Evolutionary conservation across 2,329 filamentous ascomycete species (phyloP), one percentile per base, ranked within the genome.

Genomic region (Ophiocordyceps camponoti-floridani): DNA sequence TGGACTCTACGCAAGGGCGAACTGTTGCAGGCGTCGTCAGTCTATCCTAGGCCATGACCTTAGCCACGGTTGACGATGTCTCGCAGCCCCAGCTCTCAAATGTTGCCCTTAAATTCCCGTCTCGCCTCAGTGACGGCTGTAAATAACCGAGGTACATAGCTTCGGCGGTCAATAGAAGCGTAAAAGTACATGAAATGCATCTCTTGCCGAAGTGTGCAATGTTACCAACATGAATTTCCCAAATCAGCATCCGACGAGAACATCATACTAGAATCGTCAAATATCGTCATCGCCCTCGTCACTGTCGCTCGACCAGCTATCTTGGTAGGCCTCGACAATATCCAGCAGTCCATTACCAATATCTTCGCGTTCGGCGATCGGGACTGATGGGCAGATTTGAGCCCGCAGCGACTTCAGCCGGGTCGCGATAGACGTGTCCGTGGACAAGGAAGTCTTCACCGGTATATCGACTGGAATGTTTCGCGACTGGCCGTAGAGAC

Each of bases 251-350:
- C 12, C 33, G 14, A 35, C 33, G 12, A 35, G 12, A 14, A 35
- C 14, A 2, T n/a, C 4, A 11, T 18, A 18, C 11, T 18, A 35
- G 5, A 16, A 18, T n/a, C 41, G 46, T 57, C 50, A 56, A n/a
- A 58, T 42, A 28, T 73, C 68, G 43, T 85, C 80, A 47, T 85
- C 78, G 18, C 76, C 79, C 9, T 77, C 71, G 52, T 84, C 82
- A 47, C 76, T 81, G 23, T 79, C 85, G 54, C 82, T 86, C 12
- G 77, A 79, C 84, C 85, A 94, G 1, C 86, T 86, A 48, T 91
- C 84, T 52, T 85, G 79, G 58, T 95, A 96, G 47, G 84, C 84
- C 55, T 94, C 88, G 1, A 82, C 81, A 54, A 96, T 79, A 47
- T 84, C 81, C 23, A 82, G 78, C 37, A 98, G 67, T 12, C 82